Evolutionary conservation across 805 yeast species (phyloP).

Genomic region (Spathaspora sp.): DNA sequence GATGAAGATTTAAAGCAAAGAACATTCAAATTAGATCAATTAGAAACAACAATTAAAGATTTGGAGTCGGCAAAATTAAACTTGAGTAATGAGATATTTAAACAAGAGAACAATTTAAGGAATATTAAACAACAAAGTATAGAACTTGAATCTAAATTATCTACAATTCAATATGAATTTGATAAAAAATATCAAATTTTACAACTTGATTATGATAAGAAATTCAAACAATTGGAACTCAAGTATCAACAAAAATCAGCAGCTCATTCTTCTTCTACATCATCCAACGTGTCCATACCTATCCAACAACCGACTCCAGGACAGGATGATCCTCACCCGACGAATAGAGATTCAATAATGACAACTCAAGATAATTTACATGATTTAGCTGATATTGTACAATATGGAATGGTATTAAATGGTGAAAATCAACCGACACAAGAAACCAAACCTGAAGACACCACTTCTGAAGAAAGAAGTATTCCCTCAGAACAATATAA

Average conservation of each 20-base stretch:
- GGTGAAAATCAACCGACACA: conserved; percentile 15
- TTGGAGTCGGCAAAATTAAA: conserved; percentile 15
- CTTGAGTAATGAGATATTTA: conserved; percentile 17
- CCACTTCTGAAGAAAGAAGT: background rate
- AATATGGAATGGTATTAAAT: conserved; percentile 32
- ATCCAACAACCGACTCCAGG: conserved; percentile 8
- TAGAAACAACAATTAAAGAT: conserved; percentile 10
- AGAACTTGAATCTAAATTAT: conserved; percentile 3
- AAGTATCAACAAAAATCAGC: background rate
- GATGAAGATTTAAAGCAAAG: conserved; percentile 5
- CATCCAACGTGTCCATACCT: conserved; percentile 7
- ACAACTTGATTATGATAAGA: conserved; percentile 5
- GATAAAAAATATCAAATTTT: conserved; percentile 1
- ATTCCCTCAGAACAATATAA: background rate
- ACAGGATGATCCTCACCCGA: background rate
- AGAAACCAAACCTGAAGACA: background rate
- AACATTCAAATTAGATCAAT: conserved; percentile 13
- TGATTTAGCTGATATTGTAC: conserved; percentile 35
- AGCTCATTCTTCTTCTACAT: background rate
- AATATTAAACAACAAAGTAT: conserved; percentile 4
- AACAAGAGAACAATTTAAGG: conserved; percentile 14
- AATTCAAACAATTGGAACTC: conserved; percentile 3
- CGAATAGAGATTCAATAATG: conserved; percentile 14
- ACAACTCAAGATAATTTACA: conserved; percentile 22
- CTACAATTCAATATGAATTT: conserved; percentile 3